These are phyloP conservation scores for Stephanodiscus triporus DNA, from an alignment of 108 stramenopile species.

Conservation along the genomic window DNA sequence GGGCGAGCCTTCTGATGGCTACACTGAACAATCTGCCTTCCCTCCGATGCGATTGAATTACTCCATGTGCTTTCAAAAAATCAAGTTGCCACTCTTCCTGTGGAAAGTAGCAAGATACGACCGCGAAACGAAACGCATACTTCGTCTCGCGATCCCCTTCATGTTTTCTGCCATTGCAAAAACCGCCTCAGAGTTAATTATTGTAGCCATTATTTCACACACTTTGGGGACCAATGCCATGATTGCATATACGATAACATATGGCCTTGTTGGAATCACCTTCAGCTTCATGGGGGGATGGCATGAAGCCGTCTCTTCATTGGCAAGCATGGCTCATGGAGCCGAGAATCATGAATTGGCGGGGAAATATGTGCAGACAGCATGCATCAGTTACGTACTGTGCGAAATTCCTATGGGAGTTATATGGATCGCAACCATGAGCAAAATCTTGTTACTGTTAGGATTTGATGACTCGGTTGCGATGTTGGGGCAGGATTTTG, in stretches of 20 bases:
- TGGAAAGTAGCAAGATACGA: constrained; percentile 19
- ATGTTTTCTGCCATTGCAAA: constrained; percentile 23
- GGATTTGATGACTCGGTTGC: constrained; percentile 37
- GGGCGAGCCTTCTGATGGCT: neutral
- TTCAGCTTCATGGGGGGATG: constrained; percentile 34
- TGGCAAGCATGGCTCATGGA: constrained; percentile 39
- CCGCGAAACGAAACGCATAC: constrained; percentile 38
- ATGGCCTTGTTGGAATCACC: constrained; percentile 37
- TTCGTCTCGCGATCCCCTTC: constrained; percentile 38
- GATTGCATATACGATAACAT: constrained; percentile 42
- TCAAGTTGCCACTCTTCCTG: neutral
- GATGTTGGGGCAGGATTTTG: constrained; percentile 16
- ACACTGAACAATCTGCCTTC: neutral
- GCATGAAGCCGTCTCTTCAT: constrained; percentile 36
- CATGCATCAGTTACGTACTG: constrained; percentile 8
- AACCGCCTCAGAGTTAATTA: constrained; percentile 14
- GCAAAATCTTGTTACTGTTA: constrained; percentile 25
- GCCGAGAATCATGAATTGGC: constrained; percentile 41
- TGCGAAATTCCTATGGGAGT: constrained; percentile 30
- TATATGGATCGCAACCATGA: constrained; percentile 34
- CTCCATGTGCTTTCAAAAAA: neutral
- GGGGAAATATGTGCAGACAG: constrained; percentile 35
- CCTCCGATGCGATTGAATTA: neutral
- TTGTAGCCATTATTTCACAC: constrained; percentile 37
- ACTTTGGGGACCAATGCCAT: constrained; percentile 40